phyloP scores from a whole-genome alignment of 2,329 filamentous ascomycete genomes.

The Incumbomyces delicatus region DNA sequence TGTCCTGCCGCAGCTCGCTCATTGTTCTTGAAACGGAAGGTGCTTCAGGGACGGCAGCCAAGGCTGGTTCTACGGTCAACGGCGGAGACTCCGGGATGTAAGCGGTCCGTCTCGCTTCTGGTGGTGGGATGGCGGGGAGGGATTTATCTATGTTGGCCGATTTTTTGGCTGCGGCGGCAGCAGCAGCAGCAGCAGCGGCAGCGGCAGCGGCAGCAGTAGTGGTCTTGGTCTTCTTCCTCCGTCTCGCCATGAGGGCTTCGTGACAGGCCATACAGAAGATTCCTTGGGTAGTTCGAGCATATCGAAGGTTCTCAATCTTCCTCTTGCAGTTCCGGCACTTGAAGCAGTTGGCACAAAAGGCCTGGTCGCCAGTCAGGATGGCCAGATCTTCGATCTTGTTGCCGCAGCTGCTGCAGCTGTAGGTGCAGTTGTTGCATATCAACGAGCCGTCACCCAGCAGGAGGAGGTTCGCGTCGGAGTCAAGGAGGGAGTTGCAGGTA shows the following conservation, averaged over 20 bases:
- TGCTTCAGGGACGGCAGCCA: constrained; percentile 27
- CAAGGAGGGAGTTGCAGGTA: constrained; percentile 86
- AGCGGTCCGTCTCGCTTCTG: constrained; percentile 24
- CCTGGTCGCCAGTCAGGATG: constrained; percentile 94
- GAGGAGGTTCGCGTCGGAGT: constrained; percentile 94
- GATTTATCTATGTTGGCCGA: constrained; percentile 75
- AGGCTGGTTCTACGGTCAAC: constrained; percentile 39
- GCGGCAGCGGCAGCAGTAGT: constrained; percentile 16
- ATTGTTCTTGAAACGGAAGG: constrained; percentile 18
- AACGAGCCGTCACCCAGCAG: constrained; percentile 94
- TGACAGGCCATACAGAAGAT: constrained; percentile 99
- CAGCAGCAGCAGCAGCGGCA: constrained; percentile 23
- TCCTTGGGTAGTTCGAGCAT: constrained; percentile 92
- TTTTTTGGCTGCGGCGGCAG: constrained; percentile 22
- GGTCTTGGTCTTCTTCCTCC: constrained; percentile 55
- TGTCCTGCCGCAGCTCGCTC: constrained; percentile 12
- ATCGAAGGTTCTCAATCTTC: constrained; percentile 96
- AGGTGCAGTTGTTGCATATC: constrained; percentile 99
- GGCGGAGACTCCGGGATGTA: constrained; percentile 7
- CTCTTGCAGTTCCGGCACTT: constrained; percentile 95
- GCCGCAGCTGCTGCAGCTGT: constrained; percentile 91
- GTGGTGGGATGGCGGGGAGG: constrained; percentile 78
- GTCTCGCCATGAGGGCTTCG: constrained; percentile 86
- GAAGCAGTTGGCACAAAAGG: constrained; percentile 95
- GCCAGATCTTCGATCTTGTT: constrained; percentile 98